Conservation (phyloP, 225 moss, liverwort and hornwort species). For the Physcomitrellopsis africana region DNA sequence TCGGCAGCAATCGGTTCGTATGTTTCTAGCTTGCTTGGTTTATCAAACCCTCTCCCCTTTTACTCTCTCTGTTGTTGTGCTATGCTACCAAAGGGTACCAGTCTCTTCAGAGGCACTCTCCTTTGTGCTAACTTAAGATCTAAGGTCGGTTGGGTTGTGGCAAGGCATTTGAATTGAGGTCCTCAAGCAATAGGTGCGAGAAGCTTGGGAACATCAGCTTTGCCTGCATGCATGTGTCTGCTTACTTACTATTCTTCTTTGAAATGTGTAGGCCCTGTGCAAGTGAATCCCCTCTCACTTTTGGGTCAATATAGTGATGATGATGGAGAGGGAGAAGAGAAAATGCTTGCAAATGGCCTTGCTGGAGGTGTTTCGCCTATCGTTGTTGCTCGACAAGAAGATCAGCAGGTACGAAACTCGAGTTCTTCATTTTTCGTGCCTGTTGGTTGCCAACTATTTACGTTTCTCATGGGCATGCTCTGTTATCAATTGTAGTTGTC, state of each 20-base stretch:
- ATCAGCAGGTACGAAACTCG: constrained; percentile 50
- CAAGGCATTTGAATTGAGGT: constrained; percentile 42
- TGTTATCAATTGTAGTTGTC: too few relatives aligned
- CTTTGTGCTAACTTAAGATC: constrained; percentile 69
- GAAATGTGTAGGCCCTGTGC: constrained; percentile 61
- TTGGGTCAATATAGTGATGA: constrained; percentile 73
- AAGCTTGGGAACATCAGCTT: constrained; percentile 38
- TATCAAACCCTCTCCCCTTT: constrained; percentile 64
- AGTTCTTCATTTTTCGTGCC: constrained; percentile 13
- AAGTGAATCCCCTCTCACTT: constrained; percentile 64
- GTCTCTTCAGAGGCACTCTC: constrained; percentile 57
- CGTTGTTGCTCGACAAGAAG: constrained; percentile 46
- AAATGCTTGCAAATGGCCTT: constrained; percentile 40
- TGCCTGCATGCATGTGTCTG: constrained; percentile 30
- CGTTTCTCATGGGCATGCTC: too few relatives aligned
- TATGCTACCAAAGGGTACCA: constrained; percentile 58
- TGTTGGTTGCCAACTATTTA: neutral
- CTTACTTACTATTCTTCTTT: constrained; percentile 36
- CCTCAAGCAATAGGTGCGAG: constrained; percentile 43
- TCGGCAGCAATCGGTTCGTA: constrained; percentile 90
- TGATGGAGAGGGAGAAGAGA: constrained; percentile 55
- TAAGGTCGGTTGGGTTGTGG: constrained; percentile 44
- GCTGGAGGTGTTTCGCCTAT: constrained; percentile 35
- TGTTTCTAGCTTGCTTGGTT: constrained; percentile 91
- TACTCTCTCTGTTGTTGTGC: constrained; percentile 65